Percentiles rank a stretch among this genome's conserved stretches.
Evolutionary conservation across 352 stramenopile species (phyloP).

Genomic region (Phytophthora pinifolia): DNA sequence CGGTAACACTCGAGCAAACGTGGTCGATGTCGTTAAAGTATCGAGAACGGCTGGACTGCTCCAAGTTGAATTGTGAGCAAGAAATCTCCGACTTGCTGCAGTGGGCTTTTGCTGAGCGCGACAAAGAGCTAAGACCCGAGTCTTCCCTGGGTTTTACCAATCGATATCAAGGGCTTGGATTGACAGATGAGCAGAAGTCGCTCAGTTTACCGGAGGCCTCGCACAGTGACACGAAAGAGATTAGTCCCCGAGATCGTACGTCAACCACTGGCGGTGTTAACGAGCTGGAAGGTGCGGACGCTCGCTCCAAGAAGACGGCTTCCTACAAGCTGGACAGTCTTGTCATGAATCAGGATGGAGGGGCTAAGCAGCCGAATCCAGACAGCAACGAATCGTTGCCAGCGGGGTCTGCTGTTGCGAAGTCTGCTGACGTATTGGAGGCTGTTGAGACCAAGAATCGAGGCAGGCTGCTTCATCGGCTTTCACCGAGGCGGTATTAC

Average conservation of each 20-base stretch:
- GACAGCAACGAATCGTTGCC: conserved; percentile 2
- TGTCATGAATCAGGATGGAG: conserved; percentile 14
- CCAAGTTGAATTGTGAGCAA: conserved; percentile 21
- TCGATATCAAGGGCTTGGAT: not conserved
- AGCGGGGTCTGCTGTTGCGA: not conserved
- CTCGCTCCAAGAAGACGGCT: conserved; percentile 1
- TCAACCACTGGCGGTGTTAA: not conserved
- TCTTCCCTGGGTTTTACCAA: not conserved
- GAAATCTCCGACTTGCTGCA: conserved; percentile 26
- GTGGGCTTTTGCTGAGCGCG: conserved; percentile 25
- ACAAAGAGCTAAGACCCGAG: conserved; percentile 14
- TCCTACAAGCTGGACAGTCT: conserved; percentile 23
- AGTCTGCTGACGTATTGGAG: conserved; percentile 6
- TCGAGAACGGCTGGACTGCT: conserved; percentile 30
- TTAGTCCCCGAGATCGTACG: conserved; percentile 15
- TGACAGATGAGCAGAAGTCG: conserved; percentile 1
- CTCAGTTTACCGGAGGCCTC: conserved; percentile 5
- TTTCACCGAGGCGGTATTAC: conserved; percentile 29
- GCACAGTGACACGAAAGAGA: conserved; percentile 8
- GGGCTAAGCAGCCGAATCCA: conserved; percentile 8
- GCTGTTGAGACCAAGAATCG: conserved; percentile 15
- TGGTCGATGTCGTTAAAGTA: conserved; percentile 29
- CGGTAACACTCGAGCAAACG: conserved; percentile 24
- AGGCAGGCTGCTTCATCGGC: conserved; percentile 25
- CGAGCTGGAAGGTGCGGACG: not conserved